Conservation (phyloP, 1,139 yeast genomes). For the Kodamaea arcana region DNA sequence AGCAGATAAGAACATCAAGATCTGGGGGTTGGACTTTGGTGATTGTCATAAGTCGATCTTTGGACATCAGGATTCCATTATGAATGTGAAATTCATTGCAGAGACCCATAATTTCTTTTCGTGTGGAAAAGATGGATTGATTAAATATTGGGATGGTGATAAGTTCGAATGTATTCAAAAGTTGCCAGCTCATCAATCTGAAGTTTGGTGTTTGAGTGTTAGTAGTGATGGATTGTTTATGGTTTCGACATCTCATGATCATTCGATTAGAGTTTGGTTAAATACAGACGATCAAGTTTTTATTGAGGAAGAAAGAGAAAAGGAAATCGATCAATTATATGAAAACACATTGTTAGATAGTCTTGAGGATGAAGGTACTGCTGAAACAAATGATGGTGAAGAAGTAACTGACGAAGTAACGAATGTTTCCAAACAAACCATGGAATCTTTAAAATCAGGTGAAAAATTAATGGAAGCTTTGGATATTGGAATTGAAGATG, state of each 20-base stretch:
- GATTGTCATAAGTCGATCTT: slow-evolving; percentile 96
- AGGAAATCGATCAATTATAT: slow-evolving; percentile 87
- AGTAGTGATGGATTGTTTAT: slow-evolving; percentile 69
- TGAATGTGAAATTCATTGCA: slow-evolving; percentile 82
- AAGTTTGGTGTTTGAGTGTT: slow-evolving; percentile 87
- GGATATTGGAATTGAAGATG: slow-evolving; percentile 74
- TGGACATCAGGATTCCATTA: slow-evolving; percentile 94
- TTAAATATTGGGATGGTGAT: slow-evolving; percentile 98
- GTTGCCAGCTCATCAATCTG: slow-evolving; percentile 82
- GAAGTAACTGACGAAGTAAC: slow-evolving; percentile 56
- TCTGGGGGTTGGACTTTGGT: slow-evolving; percentile 98
- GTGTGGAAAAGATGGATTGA: slow-evolving; percentile 80
- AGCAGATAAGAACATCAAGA: slow-evolving; percentile 94
- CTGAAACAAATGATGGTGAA: slow-evolving; percentile 33
- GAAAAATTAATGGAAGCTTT: slow-evolving; percentile 91
- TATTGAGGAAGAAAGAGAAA: slow-evolving; percentile 92
- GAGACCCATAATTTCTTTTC: slow-evolving; percentile 86
- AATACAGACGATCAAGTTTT: slow-evolving; percentile 93
- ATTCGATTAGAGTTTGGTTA: slow-evolving; percentile 85
- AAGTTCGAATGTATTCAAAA: slow-evolving; percentile 92
- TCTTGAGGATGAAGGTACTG: slow-evolving; percentile 55
- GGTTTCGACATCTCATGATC: slow-evolving; percentile 91
- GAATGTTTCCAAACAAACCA: slow-evolving; percentile 75
- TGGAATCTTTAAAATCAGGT: slow-evolving; percentile 92
- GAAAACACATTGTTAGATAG: slow-evolving; percentile 72